phyloP scores from a whole-genome alignment of 257 asterid species.

The Solanum bulbocastanum region DNA sequence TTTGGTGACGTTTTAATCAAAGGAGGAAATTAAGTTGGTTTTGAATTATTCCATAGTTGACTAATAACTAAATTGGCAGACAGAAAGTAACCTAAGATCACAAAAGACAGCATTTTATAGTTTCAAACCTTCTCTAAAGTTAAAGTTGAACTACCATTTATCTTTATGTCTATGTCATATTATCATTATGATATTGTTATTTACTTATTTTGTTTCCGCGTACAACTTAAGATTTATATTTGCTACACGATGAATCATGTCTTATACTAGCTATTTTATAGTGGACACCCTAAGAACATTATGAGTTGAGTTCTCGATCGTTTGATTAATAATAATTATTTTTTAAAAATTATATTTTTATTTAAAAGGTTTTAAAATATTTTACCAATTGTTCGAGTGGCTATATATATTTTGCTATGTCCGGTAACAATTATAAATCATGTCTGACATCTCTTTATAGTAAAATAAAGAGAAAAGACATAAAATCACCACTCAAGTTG shows the following conservation, averaged over 20 bases:
- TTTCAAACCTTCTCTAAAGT: neutral
- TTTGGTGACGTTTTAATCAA: neutral
- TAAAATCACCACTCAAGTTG: no score
- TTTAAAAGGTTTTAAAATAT: no score
- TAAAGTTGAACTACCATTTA: neutral
- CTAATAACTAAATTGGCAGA: neutral
- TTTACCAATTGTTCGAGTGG: neutral
- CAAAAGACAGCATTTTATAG: neutral
- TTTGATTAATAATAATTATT: neutral
- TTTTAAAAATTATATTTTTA: no score
- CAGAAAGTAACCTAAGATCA: neutral
- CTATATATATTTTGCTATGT: no score
- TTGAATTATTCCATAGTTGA: neutral
- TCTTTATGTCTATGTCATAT: neutral
- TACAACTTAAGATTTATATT: neutral
- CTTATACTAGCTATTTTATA: neutral
- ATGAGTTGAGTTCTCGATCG: neutral
- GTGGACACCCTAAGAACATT: neutral
- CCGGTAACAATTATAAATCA: no score
- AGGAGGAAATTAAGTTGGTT: neutral
- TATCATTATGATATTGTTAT: neutral
- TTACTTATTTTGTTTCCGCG: neutral
- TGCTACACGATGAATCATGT: neutral
- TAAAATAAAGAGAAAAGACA: no score
- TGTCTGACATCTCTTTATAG: no score